These are phyloP conservation scores for Parvularia atlantis DNA, from an alignment of 78 protist species.

Conservation along the genomic window DNA sequence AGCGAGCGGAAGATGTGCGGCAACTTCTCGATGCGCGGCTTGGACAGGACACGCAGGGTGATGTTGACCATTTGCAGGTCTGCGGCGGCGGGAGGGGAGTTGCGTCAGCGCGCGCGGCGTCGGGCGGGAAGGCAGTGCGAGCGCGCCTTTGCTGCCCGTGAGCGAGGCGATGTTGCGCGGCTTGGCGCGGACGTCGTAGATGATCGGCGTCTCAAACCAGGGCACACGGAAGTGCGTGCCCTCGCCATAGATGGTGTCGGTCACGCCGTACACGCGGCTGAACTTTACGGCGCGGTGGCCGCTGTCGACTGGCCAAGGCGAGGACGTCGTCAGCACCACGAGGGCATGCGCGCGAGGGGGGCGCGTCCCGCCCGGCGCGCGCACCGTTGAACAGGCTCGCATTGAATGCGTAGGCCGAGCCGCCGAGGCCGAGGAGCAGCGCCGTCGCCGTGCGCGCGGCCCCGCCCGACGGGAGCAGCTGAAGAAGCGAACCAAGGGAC, in stretches of 20 bases:
- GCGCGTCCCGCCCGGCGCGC: too few species aligned
- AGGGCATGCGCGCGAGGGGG: too few species aligned
- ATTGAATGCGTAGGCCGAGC: too few species aligned
- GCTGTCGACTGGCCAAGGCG: slow-evolving; percentile 57
- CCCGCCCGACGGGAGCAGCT: too few species aligned
- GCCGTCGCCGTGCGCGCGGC: too few species aligned
- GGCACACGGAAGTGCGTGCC: slow-evolving; percentile 74
- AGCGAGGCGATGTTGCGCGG: slow-evolving; percentile 64
- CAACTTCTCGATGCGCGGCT: slow-evolving; percentile 48
- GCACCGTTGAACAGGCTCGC: too few species aligned
- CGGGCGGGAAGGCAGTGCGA: too few species aligned
- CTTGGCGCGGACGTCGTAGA: slow-evolving; percentile 70
- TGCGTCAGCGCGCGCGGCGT: too few species aligned
- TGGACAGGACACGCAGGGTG: slow-evolving; percentile 72
- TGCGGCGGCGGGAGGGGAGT: background rate
- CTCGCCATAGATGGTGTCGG: slow-evolving; percentile 37
- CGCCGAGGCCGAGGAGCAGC: too few species aligned
- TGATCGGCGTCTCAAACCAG: slow-evolving; percentile 65
- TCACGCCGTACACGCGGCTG: slow-evolving; percentile 58
- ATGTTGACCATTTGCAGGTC: slow-evolving; percentile 89
- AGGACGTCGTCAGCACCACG: too few species aligned
- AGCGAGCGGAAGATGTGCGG: slow-evolving; percentile 51
- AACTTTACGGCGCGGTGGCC: slow-evolving; percentile 77
- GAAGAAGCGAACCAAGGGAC: too few species aligned
- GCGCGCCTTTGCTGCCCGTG: slow-evolving; percentile 75